Evolutionary conservation across 208 protist species (phyloP), one percentile per base, ranked within the genome.

Genomic region (Acanthamoeba triangularis): DNA sequence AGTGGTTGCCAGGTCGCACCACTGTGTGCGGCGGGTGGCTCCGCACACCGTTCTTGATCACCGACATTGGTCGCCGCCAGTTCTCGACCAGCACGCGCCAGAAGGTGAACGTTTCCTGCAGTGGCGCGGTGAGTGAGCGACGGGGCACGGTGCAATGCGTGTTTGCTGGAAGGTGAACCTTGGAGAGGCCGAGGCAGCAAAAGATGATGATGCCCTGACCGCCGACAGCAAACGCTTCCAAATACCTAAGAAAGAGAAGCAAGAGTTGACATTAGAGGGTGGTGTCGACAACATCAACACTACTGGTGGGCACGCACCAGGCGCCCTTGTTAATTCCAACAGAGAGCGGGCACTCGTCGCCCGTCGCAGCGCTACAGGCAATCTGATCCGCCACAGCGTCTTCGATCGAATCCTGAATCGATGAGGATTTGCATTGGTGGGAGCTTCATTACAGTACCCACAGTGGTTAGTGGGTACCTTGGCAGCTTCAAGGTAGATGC

Each of bases 131-230:
- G 59, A 5, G 59, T 37, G 25, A 72, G 4, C 65, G 35, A 35
- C 30, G 30, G 3, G 52, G 18, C 20, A 2, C 52, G 10, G 52
- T 37, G n/a, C 13, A 7, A 35, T 67, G 16, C 18, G 25, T 33
- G 0, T 67, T n/a, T 41, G 69, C 2, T 25, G 3, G 35, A 16
- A 3, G 14, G 69, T 78, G 59, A 65, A 80, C 72, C 72, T 52
- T 47, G 72, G 72, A 80, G 13, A 80, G 20, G 37, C 72, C 72
- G 37, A 80, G 25, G 72, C 72, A 52, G 37, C 30, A 80, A 37
- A 80, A 80, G 72, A 80, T 80, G 41, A 80, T 80, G 33, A 80
- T 52, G 13, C 72, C 72, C 72, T 80, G 72, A 25, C 72, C 72
- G 33, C 72, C 41, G 2, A 80, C 72, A 10, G 72, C 72, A 13